Percentiles rank a stretch among this genome's conserved stretches.
Evolutionary conservation across 352 stramenopile species (phyloP).

Genomic region (Phytopythium delawarense): DNA sequence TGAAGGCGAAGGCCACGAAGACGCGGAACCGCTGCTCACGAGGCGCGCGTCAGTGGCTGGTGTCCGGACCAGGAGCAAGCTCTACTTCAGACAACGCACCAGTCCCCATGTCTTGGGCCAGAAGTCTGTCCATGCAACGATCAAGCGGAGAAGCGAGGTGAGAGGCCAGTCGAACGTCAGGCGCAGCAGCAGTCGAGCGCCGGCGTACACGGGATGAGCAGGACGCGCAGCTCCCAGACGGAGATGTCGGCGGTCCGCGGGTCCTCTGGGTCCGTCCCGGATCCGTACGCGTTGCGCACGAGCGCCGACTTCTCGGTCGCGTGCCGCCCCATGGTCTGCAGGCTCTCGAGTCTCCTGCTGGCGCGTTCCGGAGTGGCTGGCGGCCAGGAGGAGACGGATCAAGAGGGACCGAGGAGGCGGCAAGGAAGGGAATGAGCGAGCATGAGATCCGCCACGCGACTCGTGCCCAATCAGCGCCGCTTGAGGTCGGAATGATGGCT

Average conservation of each 20-base stretch:
- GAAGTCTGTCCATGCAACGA: slow-evolving; percentile 39
- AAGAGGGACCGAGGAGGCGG: not conserved
- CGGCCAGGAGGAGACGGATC: not conserved
- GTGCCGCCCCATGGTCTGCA: not conserved
- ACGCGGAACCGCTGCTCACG: slow-evolving; percentile 47
- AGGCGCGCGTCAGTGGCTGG: not conserved
- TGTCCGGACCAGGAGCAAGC: no score
- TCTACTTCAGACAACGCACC: slow-evolving; percentile 15
- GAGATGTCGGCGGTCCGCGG: slow-evolving; percentile 27
- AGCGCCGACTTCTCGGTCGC: slow-evolving; percentile 33
- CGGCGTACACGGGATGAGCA: slow-evolving; percentile 64
- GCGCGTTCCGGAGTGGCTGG: not conserved
- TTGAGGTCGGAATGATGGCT: not conserved
- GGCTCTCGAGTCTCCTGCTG: not conserved
- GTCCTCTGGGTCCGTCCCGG: slow-evolving; percentile 20
- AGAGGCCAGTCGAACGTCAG: not conserved
- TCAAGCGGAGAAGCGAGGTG: not conserved
- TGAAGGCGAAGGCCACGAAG: slow-evolving; percentile 55
- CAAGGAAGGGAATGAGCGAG: not conserved
- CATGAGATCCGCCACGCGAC: not conserved
- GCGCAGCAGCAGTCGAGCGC: not conserved
- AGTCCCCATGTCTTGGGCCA: slow-evolving; percentile 69
- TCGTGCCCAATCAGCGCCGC: not conserved
- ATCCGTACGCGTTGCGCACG: slow-evolving; percentile 19
- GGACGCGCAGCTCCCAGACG: slow-evolving; percentile 56